Evolutionary conservation across 345 rosid species (phyloP).

Genomic region (Syzygium aromaticum): DNA sequence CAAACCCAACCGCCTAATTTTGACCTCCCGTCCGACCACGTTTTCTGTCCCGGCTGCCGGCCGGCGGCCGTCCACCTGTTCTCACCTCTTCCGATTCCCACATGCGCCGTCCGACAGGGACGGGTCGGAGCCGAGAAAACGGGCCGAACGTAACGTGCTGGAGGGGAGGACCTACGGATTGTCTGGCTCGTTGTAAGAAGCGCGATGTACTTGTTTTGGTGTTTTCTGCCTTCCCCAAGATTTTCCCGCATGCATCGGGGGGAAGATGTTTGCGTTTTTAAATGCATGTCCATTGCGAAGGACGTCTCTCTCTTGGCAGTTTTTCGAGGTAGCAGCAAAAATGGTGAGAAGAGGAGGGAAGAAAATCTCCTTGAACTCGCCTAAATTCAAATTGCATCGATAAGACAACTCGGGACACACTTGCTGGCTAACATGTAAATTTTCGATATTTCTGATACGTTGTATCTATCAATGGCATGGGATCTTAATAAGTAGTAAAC

Average conservation of each 20-base stretch:
- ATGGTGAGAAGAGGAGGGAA: not conserved
- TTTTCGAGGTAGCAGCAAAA: not conserved
- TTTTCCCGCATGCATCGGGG: not conserved
- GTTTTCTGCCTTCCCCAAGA: not conserved
- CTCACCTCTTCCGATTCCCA: not conserved
- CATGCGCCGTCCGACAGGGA: not conserved
- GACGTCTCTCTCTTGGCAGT: not conserved
- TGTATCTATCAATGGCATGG: not conserved
- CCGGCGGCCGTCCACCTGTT: not conserved
- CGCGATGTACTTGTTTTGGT: not conserved
- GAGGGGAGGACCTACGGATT: not conserved
- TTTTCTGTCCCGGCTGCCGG: not conserved
- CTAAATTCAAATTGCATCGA: not conserved
- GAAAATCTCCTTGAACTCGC: not conserved
- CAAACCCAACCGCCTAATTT: not conserved
- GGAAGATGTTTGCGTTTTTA: not conserved
- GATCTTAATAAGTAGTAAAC: not conserved
- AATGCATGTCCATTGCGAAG: not conserved
- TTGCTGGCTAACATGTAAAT: not conserved
- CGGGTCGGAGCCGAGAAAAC: not conserved
- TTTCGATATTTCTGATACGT: not conserved
- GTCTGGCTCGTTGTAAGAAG: not conserved
- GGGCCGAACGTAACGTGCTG: not conserved
- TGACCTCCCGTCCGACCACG: not conserved
- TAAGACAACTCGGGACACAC: not conserved